Evolutionary conservation across 768 basidiomycete genomes (phyloP), one percentile per base, ranked within the genome.

Genomic region (Amanita molliuscula): DNA sequence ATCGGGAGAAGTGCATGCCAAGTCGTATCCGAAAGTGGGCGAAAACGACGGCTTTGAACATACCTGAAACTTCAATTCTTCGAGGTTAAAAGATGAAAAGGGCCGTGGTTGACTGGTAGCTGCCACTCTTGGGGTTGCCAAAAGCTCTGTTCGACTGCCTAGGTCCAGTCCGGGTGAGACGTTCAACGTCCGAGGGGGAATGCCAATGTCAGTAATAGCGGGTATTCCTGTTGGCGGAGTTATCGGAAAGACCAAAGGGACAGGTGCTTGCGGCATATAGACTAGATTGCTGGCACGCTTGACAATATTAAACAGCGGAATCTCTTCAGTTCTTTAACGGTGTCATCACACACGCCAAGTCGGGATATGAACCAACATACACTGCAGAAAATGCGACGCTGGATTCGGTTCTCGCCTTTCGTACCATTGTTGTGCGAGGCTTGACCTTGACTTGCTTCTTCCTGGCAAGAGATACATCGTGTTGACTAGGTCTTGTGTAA

Each of bases 301-400:
- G 36, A 49, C 2, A 28, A 23, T 26, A 28, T 49, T 16, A 31
- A 49, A 41, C 38, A 49, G 35, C 4, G 48, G 48, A 6, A 49
- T 41, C 28, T 40, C 48, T 31, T 41, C 48, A n/a, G 48, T 49
- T 20, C 48, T 49, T 38, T 11, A 2, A 42, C 7, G 11, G 11
- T 6, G 10, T 16, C 25, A 18, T 38, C 4, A 48, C 28, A 37
- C 21, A n/a, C 16, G 36, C 2, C 10, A 36, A 36, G 6, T 13
- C 23, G 7, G 33, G 15, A 48, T 21, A 25, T 16, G 16, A 7
- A 37, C 9, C 33, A 47, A 47, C 46, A 11, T 41, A 49, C 48
- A 49, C 20, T 25, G 48, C 26, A 40, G 48, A 49, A 23, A 49
- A 49, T 1, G 38, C 48, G 16, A 49, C 11, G 23, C 48, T 50